Evolutionary conservation across 2,329 filamentous ascomycete species (phyloP).

Genomic region (Fusarium pseudograminearum): DNA sequence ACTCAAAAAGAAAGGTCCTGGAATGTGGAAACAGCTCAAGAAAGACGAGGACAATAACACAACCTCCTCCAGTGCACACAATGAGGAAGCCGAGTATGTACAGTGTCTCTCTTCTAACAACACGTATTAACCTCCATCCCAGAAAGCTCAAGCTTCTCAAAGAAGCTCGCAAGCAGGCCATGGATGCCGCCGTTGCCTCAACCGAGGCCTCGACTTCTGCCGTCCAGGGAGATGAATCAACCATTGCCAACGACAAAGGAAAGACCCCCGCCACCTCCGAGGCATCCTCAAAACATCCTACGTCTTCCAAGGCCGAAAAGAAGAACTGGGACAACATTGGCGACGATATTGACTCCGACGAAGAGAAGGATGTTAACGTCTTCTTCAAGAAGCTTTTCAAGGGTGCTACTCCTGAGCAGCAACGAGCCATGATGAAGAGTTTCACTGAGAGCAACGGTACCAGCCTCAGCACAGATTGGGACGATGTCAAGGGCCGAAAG

Average conservation of each 20-base stretch:
- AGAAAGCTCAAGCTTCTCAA: slow-evolving; percentile 39
- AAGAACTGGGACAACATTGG: slow-evolving; percentile 93
- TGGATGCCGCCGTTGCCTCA: slow-evolving; percentile 23
- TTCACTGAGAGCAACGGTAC: slow-evolving; percentile 95
- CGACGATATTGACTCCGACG: slow-evolving; percentile 66
- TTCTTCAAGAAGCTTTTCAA: slow-evolving; percentile 96
- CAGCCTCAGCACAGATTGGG: slow-evolving; percentile 91
- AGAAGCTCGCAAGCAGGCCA: slow-evolving; percentile 41
- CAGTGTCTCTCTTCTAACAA: not conserved
- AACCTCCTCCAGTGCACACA: not conserved
- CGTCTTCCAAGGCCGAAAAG: slow-evolving; percentile 83
- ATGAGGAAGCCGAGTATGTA: slow-evolving; percentile 42
- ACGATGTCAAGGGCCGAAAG: slow-evolving; percentile 77
- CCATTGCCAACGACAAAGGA: slow-evolving; percentile 17
- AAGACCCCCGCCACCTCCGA: slow-evolving; percentile 8
- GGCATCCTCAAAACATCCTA: slow-evolving; percentile 76
- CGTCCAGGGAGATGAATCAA: slow-evolving; percentile 5
- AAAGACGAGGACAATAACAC: slow-evolving; percentile 24
- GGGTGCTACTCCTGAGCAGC: slow-evolving; percentile 79
- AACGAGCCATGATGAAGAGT: slow-evolving; percentile 97
- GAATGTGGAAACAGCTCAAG: slow-evolving; percentile 71
- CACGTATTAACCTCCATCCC: slow-evolving; percentile 2
- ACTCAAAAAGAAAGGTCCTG: slow-evolving; percentile 74
- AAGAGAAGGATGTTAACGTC: slow-evolving; percentile 73
- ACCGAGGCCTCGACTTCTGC: not conserved